These are phyloP conservation scores for Mycosarcoma maydis DNA, from an alignment of 1,284 basidiomycete genomes.

Conservation along the genomic window DNA sequence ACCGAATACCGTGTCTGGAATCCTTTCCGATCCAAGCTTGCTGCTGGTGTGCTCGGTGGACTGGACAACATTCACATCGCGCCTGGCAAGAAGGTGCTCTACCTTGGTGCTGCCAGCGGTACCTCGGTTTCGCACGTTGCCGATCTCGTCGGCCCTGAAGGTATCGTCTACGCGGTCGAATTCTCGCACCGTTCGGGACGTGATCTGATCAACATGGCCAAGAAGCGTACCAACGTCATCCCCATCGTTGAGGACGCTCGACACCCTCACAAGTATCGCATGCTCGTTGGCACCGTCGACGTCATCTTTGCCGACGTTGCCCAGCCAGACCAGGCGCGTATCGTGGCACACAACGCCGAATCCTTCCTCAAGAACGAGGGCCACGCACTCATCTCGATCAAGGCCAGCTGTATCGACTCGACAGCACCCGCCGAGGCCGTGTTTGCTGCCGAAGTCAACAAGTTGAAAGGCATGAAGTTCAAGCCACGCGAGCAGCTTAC, in stretches of 20 bases:
- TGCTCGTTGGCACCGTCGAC: conserved; percentile 65
- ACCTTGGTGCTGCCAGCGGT: conserved; percentile 93
- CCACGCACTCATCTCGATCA: conserved; percentile 95
- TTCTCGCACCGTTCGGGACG: conserved; percentile 96
- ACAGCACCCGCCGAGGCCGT: conserved; percentile 88
- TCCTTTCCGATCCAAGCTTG: conserved; percentile 96
- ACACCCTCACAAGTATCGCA: conserved; percentile 72
- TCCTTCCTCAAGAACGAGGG: conserved; percentile 96
- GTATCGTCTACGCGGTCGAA: conserved; percentile 97
- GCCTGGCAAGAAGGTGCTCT: conserved; percentile 95
- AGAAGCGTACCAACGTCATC: conserved; percentile 99
- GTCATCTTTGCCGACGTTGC: conserved; percentile 89
- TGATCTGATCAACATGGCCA: conserved; percentile 99
- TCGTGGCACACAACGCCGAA: conserved; percentile 87
- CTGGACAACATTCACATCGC: conserved; percentile 92
- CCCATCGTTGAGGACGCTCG: conserved; percentile 98
- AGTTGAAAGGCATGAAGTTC: conserved; percentile 73
- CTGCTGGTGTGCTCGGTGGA: conserved; percentile 94
- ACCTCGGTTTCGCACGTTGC: conserved; percentile 98
- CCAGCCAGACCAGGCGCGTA: conserved; percentile 91
- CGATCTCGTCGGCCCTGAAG: conserved; percentile 96
- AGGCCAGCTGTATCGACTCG: conserved; percentile 98
- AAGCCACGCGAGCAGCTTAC: conserved; percentile 89
- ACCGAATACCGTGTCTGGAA: conserved; percentile 99
- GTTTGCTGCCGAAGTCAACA: conserved; percentile 88